Evolutionary conservation across 192 early-diverging fungal genomes (phyloP).

Genomic region (Entophlyctis luteolus): DNA sequence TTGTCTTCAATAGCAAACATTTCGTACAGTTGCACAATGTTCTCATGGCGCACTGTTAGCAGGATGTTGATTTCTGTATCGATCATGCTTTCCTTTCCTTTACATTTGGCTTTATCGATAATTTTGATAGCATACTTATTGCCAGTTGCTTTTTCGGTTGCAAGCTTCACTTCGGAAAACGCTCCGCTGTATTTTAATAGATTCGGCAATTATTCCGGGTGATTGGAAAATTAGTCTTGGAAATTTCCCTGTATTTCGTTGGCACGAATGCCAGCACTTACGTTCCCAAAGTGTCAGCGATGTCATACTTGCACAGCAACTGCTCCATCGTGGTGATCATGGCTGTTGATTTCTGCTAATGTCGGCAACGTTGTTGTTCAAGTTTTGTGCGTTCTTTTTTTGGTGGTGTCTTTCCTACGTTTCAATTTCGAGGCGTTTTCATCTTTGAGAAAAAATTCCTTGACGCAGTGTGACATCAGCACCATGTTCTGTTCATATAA

Average conservation of each 20-base stretch:
- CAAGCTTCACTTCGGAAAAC: slow-evolving; percentile 45
- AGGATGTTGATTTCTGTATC: slow-evolving; percentile 70
- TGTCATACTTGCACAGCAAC: slow-evolving; percentile 4
- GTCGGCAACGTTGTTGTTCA: not conserved
- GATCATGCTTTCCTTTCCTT: slow-evolving; percentile 59
- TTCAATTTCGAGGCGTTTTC: too few relatives aligned
- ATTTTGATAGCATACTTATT: slow-evolving; percentile 74
- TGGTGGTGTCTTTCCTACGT: too few relatives aligned
- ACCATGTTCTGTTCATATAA: too few relatives aligned
- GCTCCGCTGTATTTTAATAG: slow-evolving; percentile 7
- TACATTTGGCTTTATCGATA: slow-evolving; percentile 63
- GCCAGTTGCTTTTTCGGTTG: slow-evolving; percentile 59
- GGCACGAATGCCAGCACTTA: not conserved
- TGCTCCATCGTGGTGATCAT: slow-evolving; percentile 21
- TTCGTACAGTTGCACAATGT: slow-evolving; percentile 49
- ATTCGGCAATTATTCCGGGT: not conserved
- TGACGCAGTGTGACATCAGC: too few relatives aligned
- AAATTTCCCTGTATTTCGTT: not conserved
- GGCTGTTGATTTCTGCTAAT: not conserved
- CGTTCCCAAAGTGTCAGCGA: slow-evolving; percentile 20
- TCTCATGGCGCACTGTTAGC: slow-evolving; percentile 62
- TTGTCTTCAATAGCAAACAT: slow-evolving; percentile 52
- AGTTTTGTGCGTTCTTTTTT: too few relatives aligned
- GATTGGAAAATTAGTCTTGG: not conserved
- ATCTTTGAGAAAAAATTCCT: too few relatives aligned